These are phyloP conservation scores for Zasmidium citrigriseum DNA, from an alignment of 2,329 filamentous ascomycete species.

Conservation along the genomic window DNA sequence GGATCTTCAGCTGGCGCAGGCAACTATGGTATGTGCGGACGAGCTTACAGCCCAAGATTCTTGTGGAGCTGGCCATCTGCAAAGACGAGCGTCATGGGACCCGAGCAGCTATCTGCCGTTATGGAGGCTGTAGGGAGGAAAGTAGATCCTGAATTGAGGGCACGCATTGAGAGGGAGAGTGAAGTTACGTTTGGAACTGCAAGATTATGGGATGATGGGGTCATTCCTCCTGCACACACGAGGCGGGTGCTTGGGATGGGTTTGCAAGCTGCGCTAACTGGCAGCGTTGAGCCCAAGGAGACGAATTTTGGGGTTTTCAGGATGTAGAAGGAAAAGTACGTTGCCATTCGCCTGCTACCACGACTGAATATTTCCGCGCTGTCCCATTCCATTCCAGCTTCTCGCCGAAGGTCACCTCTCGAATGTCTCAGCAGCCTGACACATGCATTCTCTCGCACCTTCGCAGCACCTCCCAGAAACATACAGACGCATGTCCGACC, in stretches of 20 bases:
- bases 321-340: conserved; percentile 31
- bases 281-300: conserved; percentile 35
- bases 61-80: conserved; percentile 98
- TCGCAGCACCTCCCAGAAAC: background rate
- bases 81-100: conserved; percentile 94
- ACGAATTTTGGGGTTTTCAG: conserved; percentile 43
- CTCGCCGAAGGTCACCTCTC: background rate
- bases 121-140: conserved; percentile 92
- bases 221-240: conserved; percentile 53
- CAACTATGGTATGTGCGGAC: conserved; percentile 97
- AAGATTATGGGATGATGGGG: conserved; percentile 73
- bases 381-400: too few relatives aligned
- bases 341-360: background rate
- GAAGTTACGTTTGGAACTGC: conserved; percentile 87
- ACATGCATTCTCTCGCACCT: background rate
- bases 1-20: conserved; percentile 90
- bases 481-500: background rate
- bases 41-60: conserved; percentile 88
- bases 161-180: conserved; percentile 85
- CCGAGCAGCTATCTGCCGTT: conserved; percentile 85
- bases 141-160: conserved; percentile 76
- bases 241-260: conserved; percentile 51
- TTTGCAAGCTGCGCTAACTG: conserved; percentile 45
- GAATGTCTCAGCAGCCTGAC: background rate
- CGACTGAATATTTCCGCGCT: too few relatives aligned